phyloP scores from a whole-genome alignment of 345 rosid genomes.

The Euphorbia tirucalli region DNA sequence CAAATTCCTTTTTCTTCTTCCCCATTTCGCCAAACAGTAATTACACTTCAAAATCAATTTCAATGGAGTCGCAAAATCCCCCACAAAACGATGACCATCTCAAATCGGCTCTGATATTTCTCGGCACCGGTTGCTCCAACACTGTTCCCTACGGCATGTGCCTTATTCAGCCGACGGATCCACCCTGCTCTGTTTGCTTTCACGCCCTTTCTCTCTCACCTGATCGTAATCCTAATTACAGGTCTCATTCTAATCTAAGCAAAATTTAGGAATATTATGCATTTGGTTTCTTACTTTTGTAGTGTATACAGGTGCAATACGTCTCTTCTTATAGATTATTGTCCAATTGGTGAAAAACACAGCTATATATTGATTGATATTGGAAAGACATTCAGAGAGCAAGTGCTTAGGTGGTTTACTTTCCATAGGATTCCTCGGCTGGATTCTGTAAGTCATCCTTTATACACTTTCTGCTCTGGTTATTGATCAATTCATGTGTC shows the following conservation, averaged over 20 bases:
- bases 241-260: no score
- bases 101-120: constrained; percentile 73
- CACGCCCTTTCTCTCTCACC: constrained; percentile 66
- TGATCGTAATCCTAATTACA: constrained; percentile 77
- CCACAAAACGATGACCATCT: background rate
- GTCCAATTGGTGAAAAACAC: constrained; percentile 48
- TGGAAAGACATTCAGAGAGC: constrained; percentile 96
- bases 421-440: constrained; percentile 77
- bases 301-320: constrained; percentile 66
- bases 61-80: constrained; percentile 2
- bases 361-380: constrained; percentile 79
- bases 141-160: constrained; percentile 84
- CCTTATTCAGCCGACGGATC: constrained; percentile 75
- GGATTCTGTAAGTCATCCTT: constrained; percentile 63
- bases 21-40: no score
- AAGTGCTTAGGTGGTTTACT: constrained; percentile 95
- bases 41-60: no score
- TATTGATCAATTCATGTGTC: background rate
- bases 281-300: background rate
- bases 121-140: constrained; percentile 96
- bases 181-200: constrained; percentile 76
- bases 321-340: constrained; percentile 80
- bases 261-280: no score
- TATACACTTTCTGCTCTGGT: background rate
- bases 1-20: background rate